phyloP scores from a whole-genome alignment of 176 grass and related monocot species.

The Thinopyrum elongatum region DNA sequence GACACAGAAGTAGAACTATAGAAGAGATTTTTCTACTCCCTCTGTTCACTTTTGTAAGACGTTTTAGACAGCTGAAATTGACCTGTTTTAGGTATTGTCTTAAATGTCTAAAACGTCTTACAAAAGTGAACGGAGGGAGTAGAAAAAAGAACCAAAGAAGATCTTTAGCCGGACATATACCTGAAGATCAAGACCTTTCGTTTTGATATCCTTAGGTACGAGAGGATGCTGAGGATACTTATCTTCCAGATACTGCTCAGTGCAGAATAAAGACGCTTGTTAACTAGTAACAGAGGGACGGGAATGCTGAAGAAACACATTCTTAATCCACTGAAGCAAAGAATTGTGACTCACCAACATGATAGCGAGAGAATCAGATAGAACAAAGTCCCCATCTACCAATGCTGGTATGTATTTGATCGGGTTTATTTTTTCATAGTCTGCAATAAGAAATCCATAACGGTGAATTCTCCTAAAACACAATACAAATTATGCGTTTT shows the following conservation, averaged over 20 bases:
- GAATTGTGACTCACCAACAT: conserved; percentile 46
- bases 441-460: conserved; percentile 31
- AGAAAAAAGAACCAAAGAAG: neutral
- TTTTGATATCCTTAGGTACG: conserved; percentile 69
- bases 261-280: conserved; percentile 7
- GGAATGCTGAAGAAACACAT: conserved; percentile 5
- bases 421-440: conserved; percentile 86
- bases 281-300: neutral
- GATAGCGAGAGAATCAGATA: conserved; percentile 80
- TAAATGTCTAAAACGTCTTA: too few species aligned
- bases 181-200: conserved; percentile 87
- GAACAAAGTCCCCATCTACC: conserved; percentile 59
- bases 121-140: too few species aligned
- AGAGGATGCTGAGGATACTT: conserved; percentile 82
- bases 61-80: too few species aligned
- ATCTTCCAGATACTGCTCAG: conserved; percentile 84
- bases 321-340: conserved; percentile 1
- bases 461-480: neutral
- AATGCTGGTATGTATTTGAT: conserved; percentile 78
- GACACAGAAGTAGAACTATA: neutral
- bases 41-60: too few species aligned
- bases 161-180: conserved; percentile 35
- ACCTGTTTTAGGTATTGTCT: too few species aligned
- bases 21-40: too few species aligned
- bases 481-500: neutral